Evolutionary conservation across 768 basidiomycete genomes (phyloP).

Genomic region (Phylloporus sp.): DNA sequence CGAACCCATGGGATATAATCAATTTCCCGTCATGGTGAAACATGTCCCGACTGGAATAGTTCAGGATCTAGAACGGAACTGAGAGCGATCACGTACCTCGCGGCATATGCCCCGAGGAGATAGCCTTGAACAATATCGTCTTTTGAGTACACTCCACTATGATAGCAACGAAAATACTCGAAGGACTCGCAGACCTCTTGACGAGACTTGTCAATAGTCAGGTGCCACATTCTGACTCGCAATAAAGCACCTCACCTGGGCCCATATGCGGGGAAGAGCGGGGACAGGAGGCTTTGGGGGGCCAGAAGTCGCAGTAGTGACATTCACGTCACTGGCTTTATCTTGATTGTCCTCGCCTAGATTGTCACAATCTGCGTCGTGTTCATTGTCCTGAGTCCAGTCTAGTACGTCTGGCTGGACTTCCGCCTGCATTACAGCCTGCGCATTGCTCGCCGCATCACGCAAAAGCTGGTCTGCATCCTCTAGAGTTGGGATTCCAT

Average conservation of each 20-base stretch:
- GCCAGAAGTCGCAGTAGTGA: constrained; percentile 2
- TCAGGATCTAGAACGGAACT: constrained; percentile 6
- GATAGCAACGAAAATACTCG: constrained; percentile 63
- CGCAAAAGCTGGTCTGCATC: constrained; percentile 16
- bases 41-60: constrained; percentile 53
- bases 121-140: constrained; percentile 67
- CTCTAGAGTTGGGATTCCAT: constrained; percentile 7
- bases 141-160: constrained; percentile 70
- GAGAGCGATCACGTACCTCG: constrained; percentile 42
- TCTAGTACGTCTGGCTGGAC: constrained; percentile 9
- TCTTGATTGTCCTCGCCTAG: constrained; percentile 5
- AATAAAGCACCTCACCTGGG: constrained; percentile 31
- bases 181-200: constrained; percentile 83
- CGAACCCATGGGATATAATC: constrained; percentile 82
- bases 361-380: constrained; percentile 13
- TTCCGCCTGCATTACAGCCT: constrained; percentile 5
- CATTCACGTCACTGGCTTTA: constrained; percentile 12
- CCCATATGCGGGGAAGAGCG: constrained; percentile 39
- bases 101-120: constrained; percentile 64
- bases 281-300: constrained; percentile 20
- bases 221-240: neutral
- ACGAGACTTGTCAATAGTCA: constrained; percentile 48
- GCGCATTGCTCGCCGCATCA: constrained; percentile 16
- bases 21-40: constrained; percentile 61
- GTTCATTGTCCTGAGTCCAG: constrained; percentile 24